Conservation (phyloP, 2,329 filamentous ascomycete species). For the Alternaria solani region DNA sequence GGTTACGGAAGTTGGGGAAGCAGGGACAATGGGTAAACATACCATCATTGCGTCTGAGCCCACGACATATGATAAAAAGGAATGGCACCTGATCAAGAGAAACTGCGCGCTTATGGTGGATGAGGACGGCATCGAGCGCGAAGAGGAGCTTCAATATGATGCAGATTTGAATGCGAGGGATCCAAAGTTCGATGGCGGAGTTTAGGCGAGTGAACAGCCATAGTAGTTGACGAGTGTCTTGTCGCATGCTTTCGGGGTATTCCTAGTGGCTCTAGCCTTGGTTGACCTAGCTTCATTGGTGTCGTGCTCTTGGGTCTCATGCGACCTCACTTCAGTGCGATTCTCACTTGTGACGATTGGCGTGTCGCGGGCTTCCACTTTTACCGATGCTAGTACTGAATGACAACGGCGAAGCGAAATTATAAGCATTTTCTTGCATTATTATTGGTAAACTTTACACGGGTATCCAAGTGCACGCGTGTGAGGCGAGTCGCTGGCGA, state of each 20-base stretch:
- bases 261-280: not conserved
- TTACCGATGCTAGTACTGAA: not conserved
- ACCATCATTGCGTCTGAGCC: constrained; percentile 64
- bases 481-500: not conserved
- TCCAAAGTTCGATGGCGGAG: constrained; percentile 35
- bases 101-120: constrained; percentile 58
- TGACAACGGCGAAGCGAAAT: not conserved
- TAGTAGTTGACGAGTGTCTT: not conserved
- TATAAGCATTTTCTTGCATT: not conserved
- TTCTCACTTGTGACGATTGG: not conserved
- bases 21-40: constrained; percentile 59
- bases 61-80: constrained; percentile 60
- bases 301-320: not conserved
- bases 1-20: constrained; percentile 45
- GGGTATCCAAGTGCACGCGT: not conserved
- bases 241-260: not conserved
- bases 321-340: not conserved
- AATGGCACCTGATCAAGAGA: constrained; percentile 61
- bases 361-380: not conserved
- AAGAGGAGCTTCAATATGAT: constrained; percentile 51
- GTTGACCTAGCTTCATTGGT: not conserved
- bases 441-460: not conserved
- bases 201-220: not conserved
- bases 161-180: constrained; percentile 52
- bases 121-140: constrained; percentile 50